Evolutionary conservation across 495 filamentous ascomycete species (phyloP).

Genomic region (Margaritispora aquatica): DNA sequence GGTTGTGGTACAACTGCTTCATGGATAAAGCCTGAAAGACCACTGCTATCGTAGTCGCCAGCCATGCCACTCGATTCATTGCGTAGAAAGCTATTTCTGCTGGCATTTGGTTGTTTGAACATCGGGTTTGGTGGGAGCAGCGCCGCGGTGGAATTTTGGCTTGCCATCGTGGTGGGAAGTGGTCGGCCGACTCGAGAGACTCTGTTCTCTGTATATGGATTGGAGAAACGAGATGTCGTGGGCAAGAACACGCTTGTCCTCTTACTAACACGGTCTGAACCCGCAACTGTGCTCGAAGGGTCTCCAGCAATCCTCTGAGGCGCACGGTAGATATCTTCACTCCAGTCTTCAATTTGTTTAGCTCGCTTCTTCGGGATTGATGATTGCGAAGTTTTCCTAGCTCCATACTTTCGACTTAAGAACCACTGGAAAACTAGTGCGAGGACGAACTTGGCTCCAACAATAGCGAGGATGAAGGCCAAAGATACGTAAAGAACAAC

Average conservation of each 20-base stretch:
- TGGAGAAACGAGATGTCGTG: slow-evolving; percentile 89
- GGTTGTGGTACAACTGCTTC: slow-evolving; percentile 95
- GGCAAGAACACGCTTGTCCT: slow-evolving; percentile 72
- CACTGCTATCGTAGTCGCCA: slow-evolving; percentile 57
- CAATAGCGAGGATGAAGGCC: slow-evolving; percentile 87
- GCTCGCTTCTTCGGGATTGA: slow-evolving; percentile 73
- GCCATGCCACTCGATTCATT: slow-evolving; percentile 39
- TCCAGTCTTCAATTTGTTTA: slow-evolving; percentile 97
- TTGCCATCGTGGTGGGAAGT: slow-evolving; percentile 89
- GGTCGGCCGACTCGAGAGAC: slow-evolving; percentile 30
- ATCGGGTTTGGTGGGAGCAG: slow-evolving; percentile 64
- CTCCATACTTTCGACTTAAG: slow-evolving; percentile 72
- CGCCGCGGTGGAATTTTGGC: slow-evolving; percentile 74
- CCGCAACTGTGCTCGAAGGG: slow-evolving; percentile 47
- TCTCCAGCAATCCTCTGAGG: slow-evolving; percentile 73
- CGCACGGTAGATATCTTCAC: slow-evolving; percentile 91
- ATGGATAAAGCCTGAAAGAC: slow-evolving; percentile 91
- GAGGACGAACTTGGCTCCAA: slow-evolving; percentile 80
- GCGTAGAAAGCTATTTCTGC: slow-evolving; percentile 47
- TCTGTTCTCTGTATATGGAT: slow-evolving; percentile 68
- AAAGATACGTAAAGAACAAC: slow-evolving; percentile 95
- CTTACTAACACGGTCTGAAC: slow-evolving; percentile 68
- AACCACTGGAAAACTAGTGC: slow-evolving; percentile 96
- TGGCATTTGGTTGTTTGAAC: slow-evolving; percentile 70
- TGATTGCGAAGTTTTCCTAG: slow-evolving; percentile 63